Evolutionary conservation across 1,139 yeast species (phyloP).

Genomic region (Hansenula sp.): DNA sequence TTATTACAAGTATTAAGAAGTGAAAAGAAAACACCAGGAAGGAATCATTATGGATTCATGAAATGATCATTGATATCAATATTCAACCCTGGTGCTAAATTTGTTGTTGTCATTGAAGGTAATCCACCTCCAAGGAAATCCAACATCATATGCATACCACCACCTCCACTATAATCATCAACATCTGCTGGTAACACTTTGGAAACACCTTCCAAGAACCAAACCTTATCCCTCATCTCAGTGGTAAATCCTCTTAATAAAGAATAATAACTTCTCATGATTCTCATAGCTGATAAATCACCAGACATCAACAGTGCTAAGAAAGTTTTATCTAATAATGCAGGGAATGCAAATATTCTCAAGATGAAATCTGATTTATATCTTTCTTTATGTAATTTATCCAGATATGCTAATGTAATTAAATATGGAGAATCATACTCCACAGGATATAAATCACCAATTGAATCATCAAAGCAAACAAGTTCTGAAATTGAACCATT

Average conservation of each 20-base stretch:
- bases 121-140: constrained; percentile 80
- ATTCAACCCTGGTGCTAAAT: constrained; percentile 35
- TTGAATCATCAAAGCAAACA: constrained; percentile 82
- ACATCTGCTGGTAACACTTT: constrained; percentile 81
- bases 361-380: constrained; percentile 81
- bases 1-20: neutral
- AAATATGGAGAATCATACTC: constrained; percentile 79
- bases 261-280: constrained; percentile 84
- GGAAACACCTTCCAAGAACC: constrained; percentile 93
- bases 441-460: constrained; percentile 83
- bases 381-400: constrained; percentile 77
- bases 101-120: constrained; percentile 47
- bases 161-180: constrained; percentile 80
- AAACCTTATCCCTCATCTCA: constrained; percentile 83
- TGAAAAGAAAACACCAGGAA: neutral
- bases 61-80: constrained; percentile 35
- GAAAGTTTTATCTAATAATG: constrained; percentile 75
- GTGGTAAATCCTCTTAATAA: constrained; percentile 75
- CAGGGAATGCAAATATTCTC: constrained; percentile 91
- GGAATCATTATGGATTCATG: constrained; percentile 19
- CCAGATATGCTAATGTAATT: constrained; percentile 80
- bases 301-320: constrained; percentile 76
- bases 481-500: constrained; percentile 47
- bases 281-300: constrained; percentile 81
- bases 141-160: constrained; percentile 88